These are phyloP conservation scores for Capillidium heterosporum DNA, from an alignment of 371 early-diverging fungal species.

Conservation along the genomic window DNA sequence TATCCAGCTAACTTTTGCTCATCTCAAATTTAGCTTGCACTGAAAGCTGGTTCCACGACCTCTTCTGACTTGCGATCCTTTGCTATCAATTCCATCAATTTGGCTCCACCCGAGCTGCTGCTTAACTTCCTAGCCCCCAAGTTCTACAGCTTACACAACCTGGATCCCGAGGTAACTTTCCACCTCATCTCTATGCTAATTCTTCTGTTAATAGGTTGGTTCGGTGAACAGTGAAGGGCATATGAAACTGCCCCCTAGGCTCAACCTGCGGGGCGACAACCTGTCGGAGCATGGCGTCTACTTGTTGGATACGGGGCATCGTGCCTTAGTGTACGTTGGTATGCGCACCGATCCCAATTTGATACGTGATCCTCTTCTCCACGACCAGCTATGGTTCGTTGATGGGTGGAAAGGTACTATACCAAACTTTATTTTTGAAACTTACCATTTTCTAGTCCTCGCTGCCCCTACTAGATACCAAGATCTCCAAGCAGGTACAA, in stretches of 20 bases:
- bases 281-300: conserved; percentile 69
- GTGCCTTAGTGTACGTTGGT: conserved; percentile 81
- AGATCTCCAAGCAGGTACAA: conserved; percentile 34
- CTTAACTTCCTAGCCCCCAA: conserved; percentile 52
- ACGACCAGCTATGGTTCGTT: conserved; percentile 33
- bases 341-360: conserved; percentile 56
- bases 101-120: conserved; percentile 61
- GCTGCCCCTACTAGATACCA: conserved; percentile 30
- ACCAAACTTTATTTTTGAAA: neutral
- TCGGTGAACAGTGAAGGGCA: conserved; percentile 32
- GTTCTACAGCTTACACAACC: conserved; percentile 68
- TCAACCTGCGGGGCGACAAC: conserved; percentile 71
- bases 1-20: neutral
- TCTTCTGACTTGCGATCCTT: conserved; percentile 47
- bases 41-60: conserved; percentile 47
- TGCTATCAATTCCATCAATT: conserved; percentile 50
- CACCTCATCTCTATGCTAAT: neutral
- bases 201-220: conserved; percentile 16
- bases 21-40: conserved; percentile 20
- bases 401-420: conserved; percentile 32
- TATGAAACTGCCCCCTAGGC: conserved; percentile 41
- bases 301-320: conserved; percentile 62
- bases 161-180: conserved; percentile 40
- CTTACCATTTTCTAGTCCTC: conserved; percentile 14
- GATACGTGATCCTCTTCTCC: conserved; percentile 43